Base-by-base conservation (phyloP, 108 stramenopile species). In the Hondaea fermentalgiana region DNA sequence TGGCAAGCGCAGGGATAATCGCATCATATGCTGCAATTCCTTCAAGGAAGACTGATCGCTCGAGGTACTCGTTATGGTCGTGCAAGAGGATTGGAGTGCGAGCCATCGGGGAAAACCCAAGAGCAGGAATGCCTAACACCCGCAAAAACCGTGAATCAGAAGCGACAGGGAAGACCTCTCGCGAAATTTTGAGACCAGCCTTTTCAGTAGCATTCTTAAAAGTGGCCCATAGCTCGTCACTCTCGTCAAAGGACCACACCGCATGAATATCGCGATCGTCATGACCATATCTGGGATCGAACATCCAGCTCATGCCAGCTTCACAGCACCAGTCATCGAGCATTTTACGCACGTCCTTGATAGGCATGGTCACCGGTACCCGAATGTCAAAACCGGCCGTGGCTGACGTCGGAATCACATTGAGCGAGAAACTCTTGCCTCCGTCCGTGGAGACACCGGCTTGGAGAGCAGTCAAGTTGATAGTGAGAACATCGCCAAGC, bases 101-200 rank as follows among this genome's bases (percentile, higher is more conserved):
- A 5, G 96, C 90, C 96, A 98, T 98, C 14, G 98, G 98, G 21
- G 94, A 95, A 89, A 98, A 98, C 45, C 97, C 98, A 87, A 98
- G 89, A 8, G 98, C 98, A 44, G 95, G 92, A 58, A 98, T 92
- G 8, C 96, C 97, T 72, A 97, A 60, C 23, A 92, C 94, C 16
- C 98, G 91, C 60, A 98, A 72, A 90, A 97, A 98, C 8, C 98
- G 93, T 5, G 95, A 95, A 92, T 98, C 98, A 17, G 98, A 97
- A 25, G 96, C 97, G 5, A 97, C 98, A 5, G 98, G 98, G 92
- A 98, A 98, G n/a, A 98, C 94, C 89, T 96, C 95, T 0, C 97
- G 96, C 51, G 88, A 92, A 19, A 97, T 64, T 42, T 90, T 49
- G 55, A 94, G 89, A 10, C 95, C 97, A 89, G 95, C 95, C 23